Conservation (phyloP, 768 basidiomycete genomes). For the Scleroderma bovista region DNA sequence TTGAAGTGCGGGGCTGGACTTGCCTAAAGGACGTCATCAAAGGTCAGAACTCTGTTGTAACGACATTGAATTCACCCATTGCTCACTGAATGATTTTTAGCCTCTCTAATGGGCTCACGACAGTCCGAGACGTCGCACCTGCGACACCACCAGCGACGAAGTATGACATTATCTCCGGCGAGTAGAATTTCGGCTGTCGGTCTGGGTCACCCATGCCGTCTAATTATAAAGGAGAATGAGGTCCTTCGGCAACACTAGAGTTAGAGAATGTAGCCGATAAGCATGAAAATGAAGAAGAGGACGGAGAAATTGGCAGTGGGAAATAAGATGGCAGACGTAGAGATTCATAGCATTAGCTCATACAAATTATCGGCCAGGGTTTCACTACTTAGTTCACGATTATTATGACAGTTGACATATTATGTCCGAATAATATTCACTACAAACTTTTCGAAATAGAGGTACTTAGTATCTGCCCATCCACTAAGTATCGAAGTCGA, state of each 20-base stretch:
- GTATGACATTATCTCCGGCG: conserved; percentile 35
- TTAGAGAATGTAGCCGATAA: no score
- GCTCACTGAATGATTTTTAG: conserved; percentile 96
- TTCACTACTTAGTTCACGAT: no score
- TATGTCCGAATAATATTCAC: no score
- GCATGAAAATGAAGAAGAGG: neutral
- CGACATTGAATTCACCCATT: neutral
- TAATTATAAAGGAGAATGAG: neutral
- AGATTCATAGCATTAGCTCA: no score
- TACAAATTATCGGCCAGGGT: no score
- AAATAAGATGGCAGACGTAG: no score
- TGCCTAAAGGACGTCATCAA: conserved; percentile 47
- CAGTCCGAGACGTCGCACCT: conserved; percentile 75
- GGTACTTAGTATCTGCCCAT: no score
- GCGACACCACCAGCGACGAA: conserved; percentile 53
- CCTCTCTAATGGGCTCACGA: conserved; percentile 87
- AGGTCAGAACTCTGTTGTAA: conserved; percentile 4
- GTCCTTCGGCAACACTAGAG: neutral
- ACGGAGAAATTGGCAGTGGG: neutral
- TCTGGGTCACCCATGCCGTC: conserved; percentile 21
- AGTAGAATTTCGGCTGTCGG: conserved; percentile 23
- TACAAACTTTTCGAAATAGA: no score
- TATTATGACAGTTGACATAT: no score
- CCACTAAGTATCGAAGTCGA: no score
- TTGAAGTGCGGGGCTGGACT: conserved; percentile 69